phyloP scores from a whole-genome alignment of 345 rosid genomes.

The Arabidopsis arenosa region DNA sequence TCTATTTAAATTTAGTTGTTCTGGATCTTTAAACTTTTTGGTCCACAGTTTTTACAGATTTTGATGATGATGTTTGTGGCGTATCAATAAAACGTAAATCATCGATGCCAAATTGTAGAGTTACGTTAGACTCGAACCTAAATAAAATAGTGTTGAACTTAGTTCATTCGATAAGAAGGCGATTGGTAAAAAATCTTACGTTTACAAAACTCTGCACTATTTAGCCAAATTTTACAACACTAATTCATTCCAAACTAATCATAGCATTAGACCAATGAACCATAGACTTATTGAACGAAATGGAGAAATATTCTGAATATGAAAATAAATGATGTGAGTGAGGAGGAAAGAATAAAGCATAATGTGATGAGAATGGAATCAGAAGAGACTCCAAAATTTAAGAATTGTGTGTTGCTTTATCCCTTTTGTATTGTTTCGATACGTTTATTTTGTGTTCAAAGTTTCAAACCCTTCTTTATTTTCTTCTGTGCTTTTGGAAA shows the following conservation, averaged over 20 bases:
- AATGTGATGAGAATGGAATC: constrained; percentile 45
- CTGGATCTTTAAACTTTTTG: not conserved
- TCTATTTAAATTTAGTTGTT: not conserved
- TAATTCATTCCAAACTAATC: not conserved
- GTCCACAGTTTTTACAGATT: not conserved
- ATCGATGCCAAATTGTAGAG: not conserved
- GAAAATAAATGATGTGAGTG: constrained; percentile 18
- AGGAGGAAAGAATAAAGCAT: constrained; percentile 41
- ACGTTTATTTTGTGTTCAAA: constrained; percentile 41
- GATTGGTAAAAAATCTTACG: not conserved
- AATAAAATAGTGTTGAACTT: not conserved
- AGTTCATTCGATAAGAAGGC: not conserved
- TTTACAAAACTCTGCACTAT: not conserved
- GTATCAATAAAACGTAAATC: constrained; percentile 8
- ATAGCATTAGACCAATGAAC: not conserved
- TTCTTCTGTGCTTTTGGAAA: constrained; percentile 40
- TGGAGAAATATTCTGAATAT: not conserved
- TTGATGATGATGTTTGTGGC: too few species aligned
- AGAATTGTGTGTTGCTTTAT: constrained; percentile 39
- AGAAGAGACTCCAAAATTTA: constrained; percentile 40
- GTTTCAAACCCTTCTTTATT: constrained; percentile 41
- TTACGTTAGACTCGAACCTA: not conserved
- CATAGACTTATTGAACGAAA: constrained; percentile 2
- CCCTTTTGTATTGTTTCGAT: constrained; percentile 44
- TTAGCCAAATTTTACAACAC: not conserved